Evolutionary conservation across 2,329 filamentous ascomycete species (phyloP).

Genomic region (Pleoardoris graminearum): DNA sequence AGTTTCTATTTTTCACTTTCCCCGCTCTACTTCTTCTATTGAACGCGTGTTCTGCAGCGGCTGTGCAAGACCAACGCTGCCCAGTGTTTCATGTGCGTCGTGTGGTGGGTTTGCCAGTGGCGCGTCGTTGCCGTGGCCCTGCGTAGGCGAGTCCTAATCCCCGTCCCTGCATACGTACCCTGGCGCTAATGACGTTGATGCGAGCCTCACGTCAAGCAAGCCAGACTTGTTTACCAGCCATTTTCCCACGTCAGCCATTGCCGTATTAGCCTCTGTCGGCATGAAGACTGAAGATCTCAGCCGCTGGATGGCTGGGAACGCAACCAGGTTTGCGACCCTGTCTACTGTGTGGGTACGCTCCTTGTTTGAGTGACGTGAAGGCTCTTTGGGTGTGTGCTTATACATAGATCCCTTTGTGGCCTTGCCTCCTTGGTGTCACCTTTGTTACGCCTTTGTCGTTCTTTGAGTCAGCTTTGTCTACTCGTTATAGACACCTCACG

Average conservation of each 20-base stretch:
- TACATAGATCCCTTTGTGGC: neutral
- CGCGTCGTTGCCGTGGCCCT: conserved; percentile 1
- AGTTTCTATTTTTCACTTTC: too few species aligned
- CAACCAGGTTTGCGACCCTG: conserved; percentile 16
- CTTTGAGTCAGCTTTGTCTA: neutral
- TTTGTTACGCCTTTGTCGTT: neutral
- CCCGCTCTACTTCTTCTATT: too few species aligned
- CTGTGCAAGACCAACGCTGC: neutral
- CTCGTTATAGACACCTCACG: neutral
- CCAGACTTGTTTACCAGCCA: conserved; percentile 4
- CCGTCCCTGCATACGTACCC: conserved; percentile 3
- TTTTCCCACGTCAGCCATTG: conserved; percentile 11
- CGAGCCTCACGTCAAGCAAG: neutral
- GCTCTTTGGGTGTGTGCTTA: conserved; percentile 13
- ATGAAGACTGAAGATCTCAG: conserved; percentile 4
- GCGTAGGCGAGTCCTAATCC: conserved; percentile 1
- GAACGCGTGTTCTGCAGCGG: conserved; percentile 1
- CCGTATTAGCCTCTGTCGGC: neutral
- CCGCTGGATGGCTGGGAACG: conserved; percentile 2
- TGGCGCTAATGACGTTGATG: conserved; percentile 12
- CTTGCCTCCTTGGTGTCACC: neutral
- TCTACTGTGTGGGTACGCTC: too few species aligned
- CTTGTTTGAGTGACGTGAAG: conserved; percentile 32
- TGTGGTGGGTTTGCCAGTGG: neutral
- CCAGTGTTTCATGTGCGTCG: neutral